A percentile compares a stretch with the other conserved stretches of the same genome.
Evolutionary conservation across 495 filamentous ascomycete species (phyloP).

Genomic region (Cudoniella acicularis): DNA sequence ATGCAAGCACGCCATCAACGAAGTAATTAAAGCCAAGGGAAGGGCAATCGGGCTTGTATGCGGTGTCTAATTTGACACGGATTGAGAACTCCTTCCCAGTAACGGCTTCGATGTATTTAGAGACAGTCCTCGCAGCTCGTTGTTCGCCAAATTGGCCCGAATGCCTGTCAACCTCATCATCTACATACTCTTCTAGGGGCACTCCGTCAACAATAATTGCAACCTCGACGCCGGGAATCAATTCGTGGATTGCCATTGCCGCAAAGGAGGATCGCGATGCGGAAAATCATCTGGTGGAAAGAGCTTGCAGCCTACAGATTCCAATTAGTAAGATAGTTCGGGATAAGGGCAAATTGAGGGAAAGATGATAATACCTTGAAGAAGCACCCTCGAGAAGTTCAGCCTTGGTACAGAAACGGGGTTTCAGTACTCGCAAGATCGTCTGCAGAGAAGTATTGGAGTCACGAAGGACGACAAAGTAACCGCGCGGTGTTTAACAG

Average conservation of each 20-base stretch:
- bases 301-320: neutral
- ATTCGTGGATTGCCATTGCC: neutral
- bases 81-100: neutral
- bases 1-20: neutral
- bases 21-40: neutral
- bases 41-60: neutral
- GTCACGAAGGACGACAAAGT: too few relatives aligned
- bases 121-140: neutral
- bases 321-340: neutral
- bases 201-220: neutral
- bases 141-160: neutral
- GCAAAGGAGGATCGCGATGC: neutral
- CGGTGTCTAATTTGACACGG: neutral
- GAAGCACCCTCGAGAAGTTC: too few relatives aligned
- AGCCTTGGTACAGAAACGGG: too few relatives aligned
- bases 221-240: neutral
- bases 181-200: neutral
- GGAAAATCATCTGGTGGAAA: too few relatives aligned
- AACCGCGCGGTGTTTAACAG: neutral
- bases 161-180: neutral
- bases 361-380: too few relatives aligned
- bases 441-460: too few relatives aligned
- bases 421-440: too few relatives aligned
- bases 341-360: too few relatives aligned
- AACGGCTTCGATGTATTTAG: neutral